Evolutionary conservation across 208 protist species (phyloP), one percentile per base, ranked within the genome.

Genomic region (Trypanosomatidae sp.): DNA sequence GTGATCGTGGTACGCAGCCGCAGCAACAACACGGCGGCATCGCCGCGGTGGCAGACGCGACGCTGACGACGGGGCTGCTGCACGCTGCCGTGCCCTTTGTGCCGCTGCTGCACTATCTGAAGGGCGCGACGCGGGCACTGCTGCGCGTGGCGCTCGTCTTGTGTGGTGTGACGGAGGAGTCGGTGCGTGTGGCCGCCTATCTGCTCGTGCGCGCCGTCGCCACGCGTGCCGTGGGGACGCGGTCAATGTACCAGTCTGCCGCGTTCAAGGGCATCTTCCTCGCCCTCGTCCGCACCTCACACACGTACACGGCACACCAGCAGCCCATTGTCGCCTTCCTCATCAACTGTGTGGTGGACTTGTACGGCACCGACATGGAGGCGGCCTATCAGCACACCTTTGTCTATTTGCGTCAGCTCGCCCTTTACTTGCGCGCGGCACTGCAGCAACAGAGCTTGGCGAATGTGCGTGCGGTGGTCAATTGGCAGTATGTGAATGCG

Each of bases 321-420:
- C 79, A 83, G 26, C 53, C 65, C 40, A 61, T 73, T 2, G 59
- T 98, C 35, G 78, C 80, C 19, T 96, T 97, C 61, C 71, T 98
- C 44, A 88, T 80, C 41, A 96, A 97, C 58, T 94, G 91, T 53
- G 73, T 95, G 15, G 79, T 97, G 11, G 95, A 98, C 51, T 61
- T 98, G 6, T 98, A 90, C 75, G 86, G 84, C 24, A 76, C 94
- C 10, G 92, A 98, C 54, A 75, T 88, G 37, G 67, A 86, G 57
- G 75, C 74, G 2, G 81, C 88, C 15, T 98, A 97, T 58, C 92
- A 95, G 57, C 88, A 94, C 61, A 87, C 88, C 6, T 98, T 98
- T 66, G 81, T 97, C n/a, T 98, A 97, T 63, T 82, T 98, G 42
- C 90, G 96, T 48, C 96, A 98, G 64, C 75, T 98, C 16, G 96